phyloP scores from a whole-genome alignment of 2,329 filamentous ascomycete genomes.

The Beauveria sp. region DNA sequence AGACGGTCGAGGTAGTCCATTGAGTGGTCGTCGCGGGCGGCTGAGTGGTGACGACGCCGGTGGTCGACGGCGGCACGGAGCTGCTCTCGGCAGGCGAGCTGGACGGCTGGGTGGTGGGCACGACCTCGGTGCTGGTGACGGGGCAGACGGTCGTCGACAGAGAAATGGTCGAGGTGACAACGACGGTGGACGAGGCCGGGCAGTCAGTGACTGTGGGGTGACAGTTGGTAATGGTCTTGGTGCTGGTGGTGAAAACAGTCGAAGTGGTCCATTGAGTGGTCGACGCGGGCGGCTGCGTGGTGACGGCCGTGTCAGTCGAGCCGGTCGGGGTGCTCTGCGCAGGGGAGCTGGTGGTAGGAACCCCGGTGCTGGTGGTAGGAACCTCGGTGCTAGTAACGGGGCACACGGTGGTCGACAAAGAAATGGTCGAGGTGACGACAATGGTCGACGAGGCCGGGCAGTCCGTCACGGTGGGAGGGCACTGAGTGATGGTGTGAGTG shows the following conservation, averaged over 20 bases:
- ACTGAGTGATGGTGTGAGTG: conserved; percentile 16
- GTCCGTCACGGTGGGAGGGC: conserved; percentile 23
- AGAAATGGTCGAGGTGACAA: conserved; percentile 22
- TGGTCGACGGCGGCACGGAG: no score
- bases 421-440: conserved; percentile 22
- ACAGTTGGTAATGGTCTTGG: conserved; percentile 17
- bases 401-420: conserved; percentile 35
- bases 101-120: background rate
- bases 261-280: conserved; percentile 22
- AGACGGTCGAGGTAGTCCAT: conserved; percentile 25
- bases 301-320: conserved; percentile 5
- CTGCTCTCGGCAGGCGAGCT: no score
- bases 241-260: conserved; percentile 23
- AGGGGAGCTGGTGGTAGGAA: conserved; percentile 9
- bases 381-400: conserved; percentile 24
- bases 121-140: conserved; percentile 19
- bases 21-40: conserved; percentile 11
- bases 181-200: conserved; percentile 20
- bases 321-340: conserved; percentile 1
- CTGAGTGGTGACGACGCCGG: background rate
- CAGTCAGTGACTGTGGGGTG: conserved; percentile 24
- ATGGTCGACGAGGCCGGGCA: conserved; percentile 24
- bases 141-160: conserved; percentile 37
- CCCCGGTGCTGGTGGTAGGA: background rate
- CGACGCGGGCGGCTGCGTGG: background rate